Conservation (phyloP, 495 filamentous ascomycete species). For the Penicillium canariense region DNA sequence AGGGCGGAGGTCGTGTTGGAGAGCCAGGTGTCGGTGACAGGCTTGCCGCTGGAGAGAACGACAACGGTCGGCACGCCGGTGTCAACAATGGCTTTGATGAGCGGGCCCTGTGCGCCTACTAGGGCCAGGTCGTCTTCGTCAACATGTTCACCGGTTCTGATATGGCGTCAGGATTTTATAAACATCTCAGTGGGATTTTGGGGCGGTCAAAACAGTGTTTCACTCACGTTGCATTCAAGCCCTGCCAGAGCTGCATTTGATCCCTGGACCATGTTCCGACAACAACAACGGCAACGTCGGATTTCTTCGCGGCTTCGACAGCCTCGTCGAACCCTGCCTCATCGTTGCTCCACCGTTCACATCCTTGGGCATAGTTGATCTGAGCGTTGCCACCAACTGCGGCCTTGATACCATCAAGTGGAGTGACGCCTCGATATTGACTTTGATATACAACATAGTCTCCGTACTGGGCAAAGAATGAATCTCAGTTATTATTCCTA, state of each 20-base stretch:
- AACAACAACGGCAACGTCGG: constrained; percentile 68
- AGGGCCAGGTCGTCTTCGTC: constrained; percentile 60
- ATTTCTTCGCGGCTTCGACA: constrained; percentile 57
- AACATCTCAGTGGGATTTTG: background rate
- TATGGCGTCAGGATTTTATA: background rate
- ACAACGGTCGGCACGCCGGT: constrained; percentile 67
- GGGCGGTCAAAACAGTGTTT: background rate
- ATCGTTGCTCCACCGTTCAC: constrained; percentile 70
- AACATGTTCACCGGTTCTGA: constrained; percentile 68
- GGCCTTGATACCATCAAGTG: constrained; percentile 62
- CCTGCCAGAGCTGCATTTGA: constrained; percentile 63
- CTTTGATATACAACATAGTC: constrained; percentile 64
- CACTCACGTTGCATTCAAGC: constrained; percentile 60
- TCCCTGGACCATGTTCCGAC: constrained; percentile 76
- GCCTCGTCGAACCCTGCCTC: constrained; percentile 62
- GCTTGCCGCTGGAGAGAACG: constrained; percentile 67
- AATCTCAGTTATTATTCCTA: background rate
- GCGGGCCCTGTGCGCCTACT: constrained; percentile 65
- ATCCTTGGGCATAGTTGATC: constrained; percentile 65
- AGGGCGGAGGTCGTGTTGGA: constrained; percentile 56
- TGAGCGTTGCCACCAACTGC: constrained; percentile 51
- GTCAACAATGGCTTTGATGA: constrained; percentile 60
- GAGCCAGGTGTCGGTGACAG: constrained; percentile 67
- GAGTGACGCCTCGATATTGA: constrained; percentile 61
- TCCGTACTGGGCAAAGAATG: constrained; percentile 47